These are phyloP conservation scores for Candida sojae DNA, from an alignment of 1,139 yeast species.

Conservation along the genomic window DNA sequence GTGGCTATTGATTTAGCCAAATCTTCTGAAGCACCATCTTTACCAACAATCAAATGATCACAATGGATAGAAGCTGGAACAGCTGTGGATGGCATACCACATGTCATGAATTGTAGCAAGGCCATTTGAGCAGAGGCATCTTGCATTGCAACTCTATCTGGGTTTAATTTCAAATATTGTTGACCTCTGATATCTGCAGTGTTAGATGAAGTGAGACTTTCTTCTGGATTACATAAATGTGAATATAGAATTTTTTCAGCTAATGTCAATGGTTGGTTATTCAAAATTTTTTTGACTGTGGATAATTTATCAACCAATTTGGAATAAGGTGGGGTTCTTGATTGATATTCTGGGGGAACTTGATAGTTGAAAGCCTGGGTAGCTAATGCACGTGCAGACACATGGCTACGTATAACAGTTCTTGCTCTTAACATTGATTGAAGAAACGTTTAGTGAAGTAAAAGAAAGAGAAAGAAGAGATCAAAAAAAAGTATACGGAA, in stretches of 20 bases:
- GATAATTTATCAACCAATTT: slow-evolving; percentile 66
- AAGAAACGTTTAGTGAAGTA: not conserved
- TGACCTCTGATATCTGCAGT: slow-evolving; percentile 72
- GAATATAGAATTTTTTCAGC: slow-evolving; percentile 95
- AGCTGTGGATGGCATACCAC: slow-evolving; percentile 81
- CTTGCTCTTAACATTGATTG: slow-evolving; percentile 14
- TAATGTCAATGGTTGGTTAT: slow-evolving; percentile 76
- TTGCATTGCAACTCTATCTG: slow-evolving; percentile 99
- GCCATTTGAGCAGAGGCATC: slow-evolving; percentile 99
- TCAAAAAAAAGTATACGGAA: not conserved
- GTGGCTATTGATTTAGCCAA: slow-evolving; percentile 73
- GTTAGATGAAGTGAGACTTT: slow-evolving; percentile 56
- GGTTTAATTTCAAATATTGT: slow-evolving; percentile 83
- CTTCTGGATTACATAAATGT: slow-evolving; percentile 86
- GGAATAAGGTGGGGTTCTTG: slow-evolving; percentile 86
- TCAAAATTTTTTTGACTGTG: slow-evolving; percentile 62
- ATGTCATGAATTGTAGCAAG: slow-evolving; percentile 91
- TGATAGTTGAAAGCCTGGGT: slow-evolving; percentile 31
- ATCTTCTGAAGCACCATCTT: slow-evolving; percentile 84
- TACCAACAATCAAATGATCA: slow-evolving; percentile 95
- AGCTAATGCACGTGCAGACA: slow-evolving; percentile 28
- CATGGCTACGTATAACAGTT: slow-evolving; percentile 6
- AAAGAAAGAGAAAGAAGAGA: slow-evolving; percentile 3
- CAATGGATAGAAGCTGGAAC: slow-evolving; percentile 97
- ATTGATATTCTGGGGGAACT: slow-evolving; percentile 60